Evolutionary conservation across 768 basidiomycete genomes (phyloP).

Genomic region (Boletus vinaceobasis): DNA sequence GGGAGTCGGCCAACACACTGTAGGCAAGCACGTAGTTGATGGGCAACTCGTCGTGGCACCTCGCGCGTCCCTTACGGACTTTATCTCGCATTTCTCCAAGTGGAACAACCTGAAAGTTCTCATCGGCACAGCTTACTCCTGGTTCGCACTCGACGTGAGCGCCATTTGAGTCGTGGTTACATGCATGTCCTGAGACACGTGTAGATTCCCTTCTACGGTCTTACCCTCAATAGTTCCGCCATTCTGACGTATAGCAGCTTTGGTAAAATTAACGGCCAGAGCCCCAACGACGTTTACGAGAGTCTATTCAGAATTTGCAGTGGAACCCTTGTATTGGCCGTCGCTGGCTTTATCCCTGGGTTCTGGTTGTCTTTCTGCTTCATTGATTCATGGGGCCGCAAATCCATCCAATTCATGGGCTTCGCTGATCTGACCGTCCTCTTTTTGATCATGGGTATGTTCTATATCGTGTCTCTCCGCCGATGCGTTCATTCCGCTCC

Average conservation of each 20-base stretch:
- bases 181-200: constrained; percentile 1
- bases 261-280: constrained; percentile 43
- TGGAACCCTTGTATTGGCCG: constrained; percentile 16
- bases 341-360: constrained; percentile 35
- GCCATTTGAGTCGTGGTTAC: neutral
- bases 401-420: constrained; percentile 72
- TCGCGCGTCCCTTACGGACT: constrained; percentile 64
- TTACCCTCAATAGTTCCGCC: constrained; percentile 76
- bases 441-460: constrained; percentile 66
- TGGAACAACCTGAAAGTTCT: constrained; percentile 79
- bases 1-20: constrained; percentile 38
- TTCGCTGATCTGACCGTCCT: constrained; percentile 62
- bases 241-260: constrained; percentile 68
- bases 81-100: constrained; percentile 60
- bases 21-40: constrained; percentile 45
- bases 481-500: neutral
- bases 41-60: constrained; percentile 56
- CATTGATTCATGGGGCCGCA: constrained; percentile 71
- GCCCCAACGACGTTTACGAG: constrained; percentile 14
- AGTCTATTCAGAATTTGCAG: constrained; percentile 23
- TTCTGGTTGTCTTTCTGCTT: constrained; percentile 65
- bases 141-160: constrained; percentile 85
- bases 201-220: constrained; percentile 85
- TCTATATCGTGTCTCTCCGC: neutral
- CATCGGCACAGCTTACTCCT: constrained; percentile 72